Base-by-base conservation (phyloP, 2,329 filamentous ascomycete species). In the Colletotrichum sp. region DNA sequence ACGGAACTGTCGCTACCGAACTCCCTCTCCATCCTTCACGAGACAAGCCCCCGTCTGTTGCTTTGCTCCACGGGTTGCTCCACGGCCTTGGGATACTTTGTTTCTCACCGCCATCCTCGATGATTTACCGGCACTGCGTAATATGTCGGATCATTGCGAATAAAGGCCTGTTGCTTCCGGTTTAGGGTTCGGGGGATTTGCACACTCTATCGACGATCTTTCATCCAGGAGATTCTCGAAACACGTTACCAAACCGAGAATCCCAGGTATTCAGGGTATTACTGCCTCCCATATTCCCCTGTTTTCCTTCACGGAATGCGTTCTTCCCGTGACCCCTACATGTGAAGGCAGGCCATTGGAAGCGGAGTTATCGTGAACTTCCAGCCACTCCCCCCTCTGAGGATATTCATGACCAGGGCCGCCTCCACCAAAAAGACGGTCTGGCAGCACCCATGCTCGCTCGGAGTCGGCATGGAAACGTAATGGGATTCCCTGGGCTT, bases 121-220 rank as follows among this genome's bases (percentile, higher is more conserved):
- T 36, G 68, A 63, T 63, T 63, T 70, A 32, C 68, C 27, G 36
- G 36, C 34, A 48, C 48, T 48, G 68, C 68, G 32, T 63, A 52
- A 52, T 28, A 16, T 48, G 36, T 63, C 36, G 68, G 55, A 61
- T 70, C 68, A 34, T 70, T 34, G 57, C 68, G 55, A 68, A n/a
- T 19, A 68, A 67, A 57, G 61, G 55, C 36, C 55, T 68, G 25
- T 72, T 52, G 32, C 32, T 48, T 75, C 70, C 69, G 72, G 68
- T 68, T 65, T 75, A 68, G 73, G 69, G 69, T 68, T 75, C 73
- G 73, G 73, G 66, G 64, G 73, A 75, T 75, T 75, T 72, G 25
- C 73, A 44, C 57, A 75, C 64, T 75, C 55, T 73, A 75, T 75
- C 73, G 73, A 73, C 44, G 73, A 75, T 75, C 73, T 22, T 64